A percentile compares a stretch with the other conserved stretches of the same genome.
These are phyloP conservation scores for Sporisorium exsertum DNA, from an alignment of 1,284 basidiomycete species.

Conservation along the genomic window DNA sequence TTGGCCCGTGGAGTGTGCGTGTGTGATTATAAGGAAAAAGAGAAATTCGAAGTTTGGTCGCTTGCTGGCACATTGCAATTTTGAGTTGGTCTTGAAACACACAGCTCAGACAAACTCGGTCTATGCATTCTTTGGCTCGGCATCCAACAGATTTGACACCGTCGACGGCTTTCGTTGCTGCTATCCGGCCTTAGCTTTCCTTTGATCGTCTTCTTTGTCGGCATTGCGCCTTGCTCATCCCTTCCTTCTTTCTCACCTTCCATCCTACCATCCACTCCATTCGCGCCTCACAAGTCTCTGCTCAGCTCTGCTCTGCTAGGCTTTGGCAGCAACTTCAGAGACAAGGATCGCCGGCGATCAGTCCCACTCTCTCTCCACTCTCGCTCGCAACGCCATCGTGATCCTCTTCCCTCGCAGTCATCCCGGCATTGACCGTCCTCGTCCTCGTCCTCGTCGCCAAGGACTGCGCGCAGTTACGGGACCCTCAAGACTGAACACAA, in stretches of 20 bases:
- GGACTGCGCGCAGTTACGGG: not conserved
- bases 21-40: conserved; percentile 7
- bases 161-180: conserved; percentile 7
- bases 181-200: not conserved
- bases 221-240: not conserved
- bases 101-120: not conserved
- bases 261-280: conserved; percentile 2
- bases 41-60: not conserved
- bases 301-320: conserved; percentile 4
- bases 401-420: not conserved
- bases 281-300: not conserved
- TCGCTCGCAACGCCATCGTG: not conserved
- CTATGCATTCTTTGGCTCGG: not conserved
- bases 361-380: not conserved
- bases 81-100: not conserved
- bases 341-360: conserved; percentile 37
- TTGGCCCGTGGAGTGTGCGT: not conserved
- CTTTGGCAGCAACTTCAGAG: conserved; percentile 5
- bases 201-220: not conserved
- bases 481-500: not conserved
- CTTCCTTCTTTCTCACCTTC: not conserved
- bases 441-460: not conserved
- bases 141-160: not conserved
- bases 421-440: not conserved
- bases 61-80: not conserved